Base-by-base conservation (phyloP, 1,139 yeast species). In the Yarrowia galli region DNA sequence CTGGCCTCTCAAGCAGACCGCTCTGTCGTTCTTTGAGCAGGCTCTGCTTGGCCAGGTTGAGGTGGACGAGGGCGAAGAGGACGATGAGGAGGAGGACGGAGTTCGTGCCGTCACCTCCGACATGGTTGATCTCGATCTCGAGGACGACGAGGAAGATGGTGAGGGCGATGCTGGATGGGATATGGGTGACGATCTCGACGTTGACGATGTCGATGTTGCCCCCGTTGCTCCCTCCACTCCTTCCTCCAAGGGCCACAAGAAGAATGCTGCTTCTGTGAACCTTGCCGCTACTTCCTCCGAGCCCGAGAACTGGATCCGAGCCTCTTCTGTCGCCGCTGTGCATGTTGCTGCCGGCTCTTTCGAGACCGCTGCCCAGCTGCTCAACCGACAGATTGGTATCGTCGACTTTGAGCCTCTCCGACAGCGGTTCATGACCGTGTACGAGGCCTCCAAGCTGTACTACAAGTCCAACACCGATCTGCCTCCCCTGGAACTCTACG, bases 341-440 rank as follows among this genome's bases (percentile, higher is more conserved):
- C 92, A 92, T 74, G 92, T 90, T 75, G 98, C 99, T 1, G 93
- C 98, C 1, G 99, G 99, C 73, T 91, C 96, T 7, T 92, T 93
- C 77, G 98, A 93, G 72, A 91, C 95, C 71, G 99, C 99, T 58
- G 96, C 98, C 46, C 95, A 92, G 73, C 85, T 96, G 75, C 84
- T 96, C 75, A 87, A 89, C 79, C 89, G 96, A 75, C 99, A 96
- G 79, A 83, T 89, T 67, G 99, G 98, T 73, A 85, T 91, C 67
- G 87, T 86, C 48, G 84, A 91, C 73, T 93, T 96, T 77, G 97
- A 88, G 74, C 99, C 99, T 25, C 84, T 96, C 72, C 88, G 95
- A 79, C 76, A 83, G 48, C 84, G 97, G 71, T 96, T 95, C 81
- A 74, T 90, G 77, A 95, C 92, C 74, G 89, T 92, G 35, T 95